Conservation (phyloP, 495 filamentous ascomycete species). For the Choiromyces venosus region DNA sequence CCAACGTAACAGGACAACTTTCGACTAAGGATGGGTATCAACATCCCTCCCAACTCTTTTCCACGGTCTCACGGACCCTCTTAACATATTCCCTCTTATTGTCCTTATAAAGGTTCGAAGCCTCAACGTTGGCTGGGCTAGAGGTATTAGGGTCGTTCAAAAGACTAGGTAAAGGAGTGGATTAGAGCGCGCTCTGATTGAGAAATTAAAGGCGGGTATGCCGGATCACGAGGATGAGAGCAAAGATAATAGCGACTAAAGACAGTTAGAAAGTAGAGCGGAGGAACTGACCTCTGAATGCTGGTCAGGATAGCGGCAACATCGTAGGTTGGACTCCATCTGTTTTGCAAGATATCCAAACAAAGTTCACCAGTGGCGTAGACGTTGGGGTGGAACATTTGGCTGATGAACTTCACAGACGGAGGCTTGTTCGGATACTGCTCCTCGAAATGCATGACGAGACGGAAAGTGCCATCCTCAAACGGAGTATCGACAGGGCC, state of each 20-base stretch:
- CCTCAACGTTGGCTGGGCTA: conserved; percentile 95
- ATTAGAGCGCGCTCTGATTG: conserved; percentile 6
- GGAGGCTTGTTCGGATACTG: conserved; percentile 98
- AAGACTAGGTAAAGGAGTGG: conserved; percentile 55
- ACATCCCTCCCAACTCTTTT: conserved; percentile 97
- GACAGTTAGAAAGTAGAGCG: not conserved
- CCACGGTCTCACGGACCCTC: conserved; percentile 89
- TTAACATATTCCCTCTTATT: conserved; percentile 95
- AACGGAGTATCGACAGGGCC: conserved; percentile 96
- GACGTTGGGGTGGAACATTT: conserved; percentile 99
- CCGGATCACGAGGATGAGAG: not conserved
- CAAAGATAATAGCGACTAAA: not conserved
- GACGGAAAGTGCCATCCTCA: conserved; percentile 93
- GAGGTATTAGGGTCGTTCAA: conserved; percentile 97
- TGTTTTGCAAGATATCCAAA: conserved; percentile 93
- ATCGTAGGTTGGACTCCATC: conserved; percentile 98
- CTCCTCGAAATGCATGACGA: conserved; percentile 99
- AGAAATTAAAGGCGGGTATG: conserved; percentile 1
- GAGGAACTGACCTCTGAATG: conserved; percentile 76
- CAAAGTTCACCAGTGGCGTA: conserved; percentile 96
- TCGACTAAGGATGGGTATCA: not conserved
- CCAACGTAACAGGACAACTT: not conserved
- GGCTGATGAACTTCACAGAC: conserved; percentile 94
- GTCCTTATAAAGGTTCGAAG: conserved; percentile 97
- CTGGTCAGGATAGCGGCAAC: conserved; percentile 95